Conservation (phyloP, 768 basidiomycete species). For the Podaxis mareebaensis region DNA sequence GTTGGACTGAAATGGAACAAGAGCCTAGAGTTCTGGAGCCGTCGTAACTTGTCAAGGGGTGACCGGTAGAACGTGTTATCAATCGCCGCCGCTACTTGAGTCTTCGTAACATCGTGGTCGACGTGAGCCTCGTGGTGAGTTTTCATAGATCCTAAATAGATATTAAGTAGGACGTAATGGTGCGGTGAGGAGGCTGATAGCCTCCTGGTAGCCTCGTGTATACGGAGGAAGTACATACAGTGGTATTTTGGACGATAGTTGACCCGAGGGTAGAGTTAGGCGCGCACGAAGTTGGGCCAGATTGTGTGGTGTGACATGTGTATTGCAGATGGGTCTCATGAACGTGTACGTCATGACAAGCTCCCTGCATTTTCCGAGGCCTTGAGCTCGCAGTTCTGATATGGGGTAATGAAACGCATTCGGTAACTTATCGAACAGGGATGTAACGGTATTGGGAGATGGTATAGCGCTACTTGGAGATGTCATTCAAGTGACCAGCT, state of each 20-base stretch:
- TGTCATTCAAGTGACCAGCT: too few species aligned
- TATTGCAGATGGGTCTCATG: neutral
- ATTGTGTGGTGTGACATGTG: neutral
- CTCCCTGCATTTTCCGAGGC: too few species aligned
- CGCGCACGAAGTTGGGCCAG: neutral
- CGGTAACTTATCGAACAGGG: too few species aligned
- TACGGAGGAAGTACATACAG: neutral
- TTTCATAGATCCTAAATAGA: too few species aligned
- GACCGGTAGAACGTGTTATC: too few species aligned
- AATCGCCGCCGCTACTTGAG: too few species aligned
- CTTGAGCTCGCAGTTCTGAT: too few species aligned
- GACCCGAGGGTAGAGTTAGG: neutral
- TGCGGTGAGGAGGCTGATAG: neutral
- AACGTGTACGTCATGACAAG: neutral
- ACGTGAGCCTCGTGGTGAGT: neutral
- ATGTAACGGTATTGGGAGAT: too few species aligned
- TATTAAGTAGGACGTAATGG: too few species aligned
- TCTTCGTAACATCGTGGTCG: neutral
- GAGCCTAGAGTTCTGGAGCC: neutral
- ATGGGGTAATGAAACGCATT: too few species aligned
- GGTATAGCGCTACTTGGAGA: too few species aligned
- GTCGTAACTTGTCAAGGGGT: too few species aligned
- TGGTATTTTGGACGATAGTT: neutral
- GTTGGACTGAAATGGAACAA: neutral
- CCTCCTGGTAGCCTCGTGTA: neutral